Base-by-base conservation (phyloP, 2,329 filamentous ascomycete species). In the Aspergillus pseudoterreus region DNA sequence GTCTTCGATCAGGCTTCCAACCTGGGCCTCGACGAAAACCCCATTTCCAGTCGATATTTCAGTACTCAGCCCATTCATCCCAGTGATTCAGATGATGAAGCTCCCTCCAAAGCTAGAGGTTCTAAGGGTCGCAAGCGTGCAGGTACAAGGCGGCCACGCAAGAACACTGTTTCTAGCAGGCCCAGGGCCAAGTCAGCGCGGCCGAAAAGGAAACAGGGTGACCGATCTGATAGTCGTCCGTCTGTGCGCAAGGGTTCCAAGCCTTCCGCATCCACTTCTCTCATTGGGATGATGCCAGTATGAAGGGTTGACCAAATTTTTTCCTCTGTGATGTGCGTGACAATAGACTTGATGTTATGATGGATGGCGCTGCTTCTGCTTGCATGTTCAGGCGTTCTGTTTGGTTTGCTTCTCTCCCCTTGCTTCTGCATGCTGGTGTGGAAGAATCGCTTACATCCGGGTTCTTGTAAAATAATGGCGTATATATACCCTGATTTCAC, bases 221-320 rank as follows among this genome's bases (percentile, higher is more conserved):
- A 57, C 39, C 58, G 64, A 27, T 36, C 57, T 4, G 47, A 60
- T 6, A 57, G 56, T 46, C 59, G 58, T 42, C 46, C 60, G 10
- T 57, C 58, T 38, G 47, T 60, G 21, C 62, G 63, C 47, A 70
- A 63, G 54, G 51, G 43, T 9, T 33, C 60, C 10, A 66, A 60
- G 47, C 36, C 59, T 15, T 68, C 65, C 50, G 43, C 62, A 50
- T 56, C 68, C 15, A 56, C 62, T 24, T 50, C 61, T 38, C 56
- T 57, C 19, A 72, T 72, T 57, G 67, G 63, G 53, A 69, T 71
- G 66, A 72, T 72, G 70, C 70, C 70, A 38, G 56, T 68, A 32
- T 72, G 56, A 69, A 22, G n/a, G 9, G 19, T 27, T 52, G 45
- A 43, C 14, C 41, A 36, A 36, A 36, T 49, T 24, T 9, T 21